Base-by-base conservation (phyloP, 768 basidiomycete genomes). In the Auriscalpium microsporum region DNA sequence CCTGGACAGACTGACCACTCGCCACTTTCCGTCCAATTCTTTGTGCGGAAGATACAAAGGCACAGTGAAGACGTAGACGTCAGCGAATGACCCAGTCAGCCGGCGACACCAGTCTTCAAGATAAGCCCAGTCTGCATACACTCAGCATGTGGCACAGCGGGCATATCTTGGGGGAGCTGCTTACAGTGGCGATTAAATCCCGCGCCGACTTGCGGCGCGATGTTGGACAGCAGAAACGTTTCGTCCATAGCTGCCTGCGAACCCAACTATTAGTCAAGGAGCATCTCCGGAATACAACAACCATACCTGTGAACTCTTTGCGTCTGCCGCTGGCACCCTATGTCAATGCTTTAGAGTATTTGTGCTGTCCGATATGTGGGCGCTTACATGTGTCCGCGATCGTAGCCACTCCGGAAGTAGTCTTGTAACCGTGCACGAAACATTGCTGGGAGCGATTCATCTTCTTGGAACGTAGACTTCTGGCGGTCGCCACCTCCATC, bases 41-140 rank as follows among this genome's bases (percentile, higher is more conserved):
- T 81, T 79, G 49, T 80, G 83, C 1, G 96, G 96, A 2, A 97
- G 81, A 72, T 98, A 99, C n/a, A 99, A 75, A 0, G 96, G 96
- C 16, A 99, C 79, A 3, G 96, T 99, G 73, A 99, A 99, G 48
- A 98, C 85, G 70, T 94, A 99, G 50, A 99, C 96, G 65, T 99
- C 94, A 44, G 88, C 73, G 68, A 96, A 99, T 33, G 76, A 79
- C n/a, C 74, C 78, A 0, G 95, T 97, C 49, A 98, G 78, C 10
- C 84, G 79, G 44, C 96, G 79, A 69, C 94, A 97, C 87, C 94
- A 99, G 63, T 96, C 87, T 70, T 96, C 92, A 14, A 95, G 71
- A 68, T 94, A 96, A 10, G 93, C 94, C 94, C 94, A 98, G 67
- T 97, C 94, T 96, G 61, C 19, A 14, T 10, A 53, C 50, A 45